Evolutionary conservation across 441 rosid genomes (phyloP).

Genomic region (Flueggea neowawraea): DNA sequence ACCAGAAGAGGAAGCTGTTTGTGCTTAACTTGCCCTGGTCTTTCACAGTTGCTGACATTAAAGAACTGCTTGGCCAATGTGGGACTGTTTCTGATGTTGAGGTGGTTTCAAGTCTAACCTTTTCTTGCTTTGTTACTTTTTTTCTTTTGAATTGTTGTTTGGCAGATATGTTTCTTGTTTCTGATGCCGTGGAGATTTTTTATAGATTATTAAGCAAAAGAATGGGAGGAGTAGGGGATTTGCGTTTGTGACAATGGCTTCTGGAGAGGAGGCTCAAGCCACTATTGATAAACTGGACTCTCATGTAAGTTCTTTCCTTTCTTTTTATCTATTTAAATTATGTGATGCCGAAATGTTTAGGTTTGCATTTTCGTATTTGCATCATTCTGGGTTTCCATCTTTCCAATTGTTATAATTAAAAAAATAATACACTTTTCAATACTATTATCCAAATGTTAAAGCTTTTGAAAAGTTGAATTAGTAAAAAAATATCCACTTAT

Average conservation of each 20-base stretch:
- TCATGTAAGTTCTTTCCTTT: constrained; percentile 32
- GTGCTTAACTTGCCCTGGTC: constrained; percentile 81
- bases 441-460: too few relatives aligned
- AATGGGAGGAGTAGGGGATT: constrained; percentile 62
- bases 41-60: constrained; percentile 55
- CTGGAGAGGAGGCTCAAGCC: constrained; percentile 82
- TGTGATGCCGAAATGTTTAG: neutral
- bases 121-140: neutral
- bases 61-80: constrained; percentile 59
- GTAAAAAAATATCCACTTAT: too few relatives aligned
- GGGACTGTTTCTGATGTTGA: constrained; percentile 74
- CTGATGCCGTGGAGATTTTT: neutral
- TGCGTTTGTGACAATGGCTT: constrained; percentile 80
- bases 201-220: constrained; percentile 62
- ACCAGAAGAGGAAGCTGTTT: constrained; percentile 58
- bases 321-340: neutral
- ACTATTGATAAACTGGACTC: constrained; percentile 67
- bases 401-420: too few relatives aligned
- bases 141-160: neutral
- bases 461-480: too few relatives aligned
- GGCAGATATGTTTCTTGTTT: neutral
- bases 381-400: too few relatives aligned
- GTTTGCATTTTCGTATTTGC: too few relatives aligned
- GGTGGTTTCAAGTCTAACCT: constrained; percentile 27
- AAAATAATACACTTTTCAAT: too few relatives aligned